Percentiles rank a stretch among this genome's conserved stretches.
phyloP scores from a whole-genome alignment of 805 yeast species.

The Pichia deserticola region DNA sequence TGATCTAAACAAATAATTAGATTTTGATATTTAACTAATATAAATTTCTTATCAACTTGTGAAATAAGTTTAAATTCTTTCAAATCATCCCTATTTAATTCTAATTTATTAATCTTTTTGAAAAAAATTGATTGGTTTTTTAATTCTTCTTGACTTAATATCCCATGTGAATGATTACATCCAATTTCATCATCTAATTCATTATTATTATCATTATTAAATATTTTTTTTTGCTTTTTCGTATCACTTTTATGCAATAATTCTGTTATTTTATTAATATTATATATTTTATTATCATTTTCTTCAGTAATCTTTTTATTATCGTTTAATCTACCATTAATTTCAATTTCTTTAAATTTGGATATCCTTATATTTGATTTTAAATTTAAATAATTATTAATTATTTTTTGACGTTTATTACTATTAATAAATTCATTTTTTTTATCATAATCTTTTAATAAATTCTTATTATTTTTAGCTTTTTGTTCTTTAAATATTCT shows the following conservation, averaged over 20 bases:
- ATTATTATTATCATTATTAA: neutral
- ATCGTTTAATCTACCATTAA: neutral
- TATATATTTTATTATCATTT: neutral
- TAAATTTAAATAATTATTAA: neutral
- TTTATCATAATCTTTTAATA: too few relatives aligned
- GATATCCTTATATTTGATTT: slow-evolving; percentile 5
- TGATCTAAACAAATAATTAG: slow-evolving; percentile 51
- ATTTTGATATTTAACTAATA: slow-evolving; percentile 33
- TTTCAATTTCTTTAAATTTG: neutral
- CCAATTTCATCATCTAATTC: neutral
- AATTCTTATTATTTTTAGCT: neutral
- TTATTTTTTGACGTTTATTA: neutral
- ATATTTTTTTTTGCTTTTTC: neutral
- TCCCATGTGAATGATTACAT: neutral
- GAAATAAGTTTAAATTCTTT: slow-evolving; percentile 31
- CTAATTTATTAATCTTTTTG: neutral
- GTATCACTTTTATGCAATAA: neutral
- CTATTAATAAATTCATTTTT: neutral
- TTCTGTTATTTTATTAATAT: neutral
- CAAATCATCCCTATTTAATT: slow-evolving; percentile 16
- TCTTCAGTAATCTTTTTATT: neutral
- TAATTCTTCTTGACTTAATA: slow-evolving; percentile 1
- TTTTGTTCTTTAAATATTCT: neutral
- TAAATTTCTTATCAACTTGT: slow-evolving; percentile 61
- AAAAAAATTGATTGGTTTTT: slow-evolving; percentile 7